Evolutionary conservation across 306 rosid genomes (phyloP), one percentile per base, ranked within the genome.

Genomic region (Trifolium dubium): DNA sequence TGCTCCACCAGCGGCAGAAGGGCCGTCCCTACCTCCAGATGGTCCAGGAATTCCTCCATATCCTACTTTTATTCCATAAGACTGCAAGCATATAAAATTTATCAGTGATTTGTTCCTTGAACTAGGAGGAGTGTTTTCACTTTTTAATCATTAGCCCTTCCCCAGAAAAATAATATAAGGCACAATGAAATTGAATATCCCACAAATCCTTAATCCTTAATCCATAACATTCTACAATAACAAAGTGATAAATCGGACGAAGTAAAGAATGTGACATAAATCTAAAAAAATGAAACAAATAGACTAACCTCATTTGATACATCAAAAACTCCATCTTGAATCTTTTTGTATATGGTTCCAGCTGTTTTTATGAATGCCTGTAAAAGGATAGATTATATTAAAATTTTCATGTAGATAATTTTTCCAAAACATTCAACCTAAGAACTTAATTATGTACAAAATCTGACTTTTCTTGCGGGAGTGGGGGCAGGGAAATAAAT

Each of bases 11-110:
- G 92, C 79, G 23, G 99, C 77, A 76, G 97, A 83, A 28, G 96
- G 82, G 47, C 97, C 99, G 79, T 95, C 94, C 82, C 99, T 88
- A 80, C 97, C 96, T 32, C 96, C 97, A 43, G 98, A 85, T 60
- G 99, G 96, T 82, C 99, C 99, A 4, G 99, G 96, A 67, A 95
- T 81, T 72, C 99, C 99, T 43, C 98, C 99, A 67, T 92, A 95
- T 69, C 99, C 99, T 14, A 95, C 96, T 84, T 95, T 95, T 77
- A 95, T 95, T 77, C 99, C 99, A 73, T 95, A 88, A 54, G 99
- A 92, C 99, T 95, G 93, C 87, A 80, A 80, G 69, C 69, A 67
- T 29, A 75, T 5, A 72, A 73, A 65, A 60, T 2, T 68, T 35
- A 75, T 79, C 77, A 82, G 74, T 44, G 73, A 75, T 34, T 55